A percentile compares a stretch with the other conserved stretches of the same genome.
These are phyloP conservation scores for Leccinellum albellum DNA, from an alignment of 768 basidiomycete genomes.

Conservation along the genomic window DNA sequence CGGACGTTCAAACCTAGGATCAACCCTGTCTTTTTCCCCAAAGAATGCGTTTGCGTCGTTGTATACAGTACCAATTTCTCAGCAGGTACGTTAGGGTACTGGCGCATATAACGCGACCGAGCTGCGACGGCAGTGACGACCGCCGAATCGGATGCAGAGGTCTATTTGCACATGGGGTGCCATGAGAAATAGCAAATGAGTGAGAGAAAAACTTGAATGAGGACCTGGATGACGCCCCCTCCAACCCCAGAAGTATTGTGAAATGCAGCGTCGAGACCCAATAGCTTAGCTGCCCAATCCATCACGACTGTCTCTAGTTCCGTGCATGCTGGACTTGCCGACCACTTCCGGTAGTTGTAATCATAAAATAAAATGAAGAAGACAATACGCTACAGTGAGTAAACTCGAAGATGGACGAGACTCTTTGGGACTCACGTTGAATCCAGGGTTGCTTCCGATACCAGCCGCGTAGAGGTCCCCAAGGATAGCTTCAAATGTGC, in stretches of 20 bases:
- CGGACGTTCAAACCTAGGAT: slow-evolving; percentile 75
- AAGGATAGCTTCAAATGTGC: slow-evolving; percentile 76
- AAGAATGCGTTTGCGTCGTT: slow-evolving; percentile 86
- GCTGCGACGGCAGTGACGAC: slow-evolving; percentile 80
- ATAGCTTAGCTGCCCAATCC: slow-evolving; percentile 37
- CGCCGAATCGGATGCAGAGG: slow-evolving; percentile 82
- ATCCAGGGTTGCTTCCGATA: slow-evolving; percentile 75
- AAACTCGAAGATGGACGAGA: too few species aligned
- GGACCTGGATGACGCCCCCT: slow-evolving; percentile 81
- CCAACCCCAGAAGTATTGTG: slow-evolving; percentile 63
- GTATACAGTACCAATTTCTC: slow-evolving; percentile 79
- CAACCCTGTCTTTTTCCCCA: slow-evolving; percentile 75
- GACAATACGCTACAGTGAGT: too few species aligned
- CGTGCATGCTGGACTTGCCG: not conserved
- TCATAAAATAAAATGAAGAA: not conserved
- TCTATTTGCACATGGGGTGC: slow-evolving; percentile 38
- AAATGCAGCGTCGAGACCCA: slow-evolving; percentile 69
- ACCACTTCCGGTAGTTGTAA: not conserved
- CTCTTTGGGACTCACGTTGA: slow-evolving; percentile 69
- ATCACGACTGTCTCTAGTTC: not conserved
- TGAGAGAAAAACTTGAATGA: not conserved
- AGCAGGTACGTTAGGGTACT: slow-evolving; percentile 44
- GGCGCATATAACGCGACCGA: slow-evolving; percentile 51
- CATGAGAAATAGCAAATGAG: not conserved
- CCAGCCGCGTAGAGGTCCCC: slow-evolving; percentile 80